Evolutionary conservation across 352 stramenopile genomes (phyloP), one percentile per base, ranked within the genome.

Genomic region (Phytophthora sp.): DNA sequence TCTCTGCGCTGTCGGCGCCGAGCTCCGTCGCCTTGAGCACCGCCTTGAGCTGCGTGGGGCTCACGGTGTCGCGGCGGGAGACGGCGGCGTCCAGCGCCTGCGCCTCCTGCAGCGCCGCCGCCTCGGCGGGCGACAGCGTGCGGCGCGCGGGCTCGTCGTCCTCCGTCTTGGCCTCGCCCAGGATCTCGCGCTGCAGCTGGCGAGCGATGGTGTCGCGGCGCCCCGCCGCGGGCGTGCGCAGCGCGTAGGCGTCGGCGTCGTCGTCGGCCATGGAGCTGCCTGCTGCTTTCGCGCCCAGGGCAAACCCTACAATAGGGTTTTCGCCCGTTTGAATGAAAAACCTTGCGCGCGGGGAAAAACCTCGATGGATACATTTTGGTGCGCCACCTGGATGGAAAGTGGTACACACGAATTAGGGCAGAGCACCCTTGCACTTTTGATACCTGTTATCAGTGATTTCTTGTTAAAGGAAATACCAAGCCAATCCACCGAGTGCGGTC

Each of bases 151-250:
- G 37, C n/a, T 48, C 34, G 12, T 69, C 65, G 11, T 58, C 48
- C 42, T 73, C 53, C 10, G 39, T 55, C 38, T 51, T 63, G 2
- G 39, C 26, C 37, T 68, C 66, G 38, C 69, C 66, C 45, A 90
- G 60, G 26, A 92, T 84, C 67, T 89, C 78, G 31, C 78, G 78
- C 74, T 89, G 82, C 37, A 89, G 65, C 58, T 84, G 74, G 42
- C 72, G 79, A 7, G 76, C 81, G 54, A 89, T 74, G 24, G 72
- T 87, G 20, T 88, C 82, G 30, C 63, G 45, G 13, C 61, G 66
- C n/a, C 54, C 41, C 15, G 43, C 23, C 18, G 42, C 53, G 50
- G 79, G 69, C 42, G 69, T 54, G 18, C 49, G 51, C 39, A 86
- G 82, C 48, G 59, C 56, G 60, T 75, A 79, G 51, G 69, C 46